Conservation (phyloP, 352 stramenopile genomes). For the Pythium aphanidermatum region DNA sequence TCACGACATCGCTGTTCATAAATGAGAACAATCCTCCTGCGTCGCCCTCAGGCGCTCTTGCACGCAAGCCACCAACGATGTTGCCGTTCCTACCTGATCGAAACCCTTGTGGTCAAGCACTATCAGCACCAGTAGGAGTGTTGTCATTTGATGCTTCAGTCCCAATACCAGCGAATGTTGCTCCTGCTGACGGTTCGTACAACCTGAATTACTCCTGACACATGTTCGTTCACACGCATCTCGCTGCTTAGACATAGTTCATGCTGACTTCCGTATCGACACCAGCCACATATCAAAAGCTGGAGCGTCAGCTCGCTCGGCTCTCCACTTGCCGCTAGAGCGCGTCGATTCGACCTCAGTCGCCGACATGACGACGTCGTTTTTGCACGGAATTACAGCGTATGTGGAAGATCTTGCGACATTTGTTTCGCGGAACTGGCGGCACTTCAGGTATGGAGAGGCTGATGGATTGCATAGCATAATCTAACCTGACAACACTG, state of each 20-base stretch:
- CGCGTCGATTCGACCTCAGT: not conserved
- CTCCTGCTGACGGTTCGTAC: too few species aligned
- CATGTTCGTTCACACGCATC: too few species aligned
- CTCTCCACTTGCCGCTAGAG: not conserved
- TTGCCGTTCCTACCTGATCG: slow-evolving; percentile 3
- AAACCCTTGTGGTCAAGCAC: too few species aligned
- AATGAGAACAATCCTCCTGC: too few species aligned
- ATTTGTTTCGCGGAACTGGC: slow-evolving; percentile 17
- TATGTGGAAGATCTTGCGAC: slow-evolving; percentile 19
- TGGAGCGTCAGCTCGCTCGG: not conserved
- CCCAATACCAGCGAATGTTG: too few species aligned
- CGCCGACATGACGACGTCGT: slow-evolving; percentile 17
- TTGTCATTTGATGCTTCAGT: too few species aligned
- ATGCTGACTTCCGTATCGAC: too few species aligned
- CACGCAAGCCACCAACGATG: not conserved
- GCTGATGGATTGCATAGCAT: slow-evolving; percentile 2
- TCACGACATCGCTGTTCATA: slow-evolving; percentile 1
- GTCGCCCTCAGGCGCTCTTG: too few species aligned
- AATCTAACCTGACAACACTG: too few species aligned
- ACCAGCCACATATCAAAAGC: too few species aligned
- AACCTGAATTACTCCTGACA: too few species aligned
- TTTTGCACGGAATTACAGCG: slow-evolving; percentile 16
- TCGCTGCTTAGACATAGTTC: too few species aligned
- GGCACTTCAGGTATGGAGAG: not conserved
- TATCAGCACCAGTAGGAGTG: not conserved